Evolutionary conservation across 768 basidiomycete genomes (phyloP), one percentile per base, ranked within the genome.

Genomic region (Russula emetica): DNA sequence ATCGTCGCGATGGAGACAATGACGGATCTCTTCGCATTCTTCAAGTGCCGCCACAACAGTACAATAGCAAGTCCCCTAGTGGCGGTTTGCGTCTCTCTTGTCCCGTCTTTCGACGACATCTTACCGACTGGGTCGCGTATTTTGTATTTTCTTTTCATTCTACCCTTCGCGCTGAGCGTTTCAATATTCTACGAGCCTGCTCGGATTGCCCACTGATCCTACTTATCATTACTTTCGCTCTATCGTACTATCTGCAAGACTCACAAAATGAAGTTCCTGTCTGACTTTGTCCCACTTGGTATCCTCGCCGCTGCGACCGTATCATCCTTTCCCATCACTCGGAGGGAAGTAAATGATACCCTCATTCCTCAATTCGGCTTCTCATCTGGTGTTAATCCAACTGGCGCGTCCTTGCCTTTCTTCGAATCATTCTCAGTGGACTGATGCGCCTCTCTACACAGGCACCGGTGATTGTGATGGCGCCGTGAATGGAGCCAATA

Each of bases 381-480:
- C 67, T 59, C 71, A 49, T 67, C 85, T 2, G 85, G 84, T 18
- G 47, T 80, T 9, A 87, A 87, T 70, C 86, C 87, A 14, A 83
- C 83, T 34, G 85, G 84, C 69, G 75, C 77, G 66, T 77, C 14
- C 32, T 18, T 42, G 42, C 42, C 63, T 44, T 51, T 47, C 24
- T 51, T 38, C 16, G 26, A 51, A 16, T 26, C 54, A 9, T 26
- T 26, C 14, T 40, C 11, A 13, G 36, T 14, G 38, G 34, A 40
- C 42, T 54, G 30, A 57, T 38, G 24, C 45, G 50, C 26, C 20
- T 30, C 20, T 30, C 55, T 50, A 42, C n/a, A 45, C 57, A 74
- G 77, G 87, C 18, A 85, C 84, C 7, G 87, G 85, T n/a, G 82
- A 88, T 66, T 88, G 88, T 63, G 85, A 88, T 63, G 87, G 87